Evolutionary conservation across 2,329 filamentous ascomycete genomes (phyloP).

Genomic region (Epichloe glyceriae): DNA sequence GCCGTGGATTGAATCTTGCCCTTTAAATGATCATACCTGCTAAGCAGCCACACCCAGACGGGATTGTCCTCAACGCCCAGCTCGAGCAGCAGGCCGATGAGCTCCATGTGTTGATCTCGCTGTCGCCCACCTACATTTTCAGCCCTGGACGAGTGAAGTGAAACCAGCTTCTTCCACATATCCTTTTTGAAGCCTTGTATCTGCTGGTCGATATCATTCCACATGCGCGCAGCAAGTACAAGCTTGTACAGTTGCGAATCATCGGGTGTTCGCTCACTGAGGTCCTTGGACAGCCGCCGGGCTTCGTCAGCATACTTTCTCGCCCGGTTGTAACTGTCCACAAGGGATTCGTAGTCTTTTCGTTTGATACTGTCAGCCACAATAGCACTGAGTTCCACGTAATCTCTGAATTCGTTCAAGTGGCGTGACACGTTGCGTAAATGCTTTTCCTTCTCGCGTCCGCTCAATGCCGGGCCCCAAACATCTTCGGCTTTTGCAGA

Average conservation of each 20-base stretch:
- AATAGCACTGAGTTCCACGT: conserved; percentile 67
- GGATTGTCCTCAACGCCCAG: conserved; percentile 91
- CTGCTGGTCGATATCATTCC: conserved; percentile 83
- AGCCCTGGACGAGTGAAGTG: conserved; percentile 45
- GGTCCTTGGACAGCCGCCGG: conserved; percentile 48
- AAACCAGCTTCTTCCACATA: conserved; percentile 69
- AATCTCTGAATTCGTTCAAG: conserved; percentile 65
- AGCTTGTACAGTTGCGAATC: conserved; percentile 79
- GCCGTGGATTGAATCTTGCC: conserved; percentile 68
- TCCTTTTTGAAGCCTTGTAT: conserved; percentile 80
- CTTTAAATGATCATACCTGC: conserved; percentile 79
- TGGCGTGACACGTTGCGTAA: conserved; percentile 65
- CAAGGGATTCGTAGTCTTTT: conserved; percentile 76
- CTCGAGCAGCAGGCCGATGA: conserved; percentile 82
- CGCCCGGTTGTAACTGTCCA: conserved; percentile 79
- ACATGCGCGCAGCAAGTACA: conserved; percentile 82
- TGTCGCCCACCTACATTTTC: conserved; percentile 37
- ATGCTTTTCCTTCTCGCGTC: conserved; percentile 79
- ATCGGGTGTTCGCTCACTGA: conserved; percentile 44
- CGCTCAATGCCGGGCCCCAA: conserved; percentile 88
- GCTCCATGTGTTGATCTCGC: conserved; percentile 79
- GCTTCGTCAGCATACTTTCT: conserved; percentile 70
- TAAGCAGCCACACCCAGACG: conserved; percentile 90
- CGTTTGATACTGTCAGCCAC: conserved; percentile 79
- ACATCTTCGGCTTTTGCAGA: conserved; percentile 93